A percentile compares a stretch with the other conserved stretches of the same genome.
Conservation (phyloP, 257 asterid species). For the Nicotiana noctiflora region DNA sequence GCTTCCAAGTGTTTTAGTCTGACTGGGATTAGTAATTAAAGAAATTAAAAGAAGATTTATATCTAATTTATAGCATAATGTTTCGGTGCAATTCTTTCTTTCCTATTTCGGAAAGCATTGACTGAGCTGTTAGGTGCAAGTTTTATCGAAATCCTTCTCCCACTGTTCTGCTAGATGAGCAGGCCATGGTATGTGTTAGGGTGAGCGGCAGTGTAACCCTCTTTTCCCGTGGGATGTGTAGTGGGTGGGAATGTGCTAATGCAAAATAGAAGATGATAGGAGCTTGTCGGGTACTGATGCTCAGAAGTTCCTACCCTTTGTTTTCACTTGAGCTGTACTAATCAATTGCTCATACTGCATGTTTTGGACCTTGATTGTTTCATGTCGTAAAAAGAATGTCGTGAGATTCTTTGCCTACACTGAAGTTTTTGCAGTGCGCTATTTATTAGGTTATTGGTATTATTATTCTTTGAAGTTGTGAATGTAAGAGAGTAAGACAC, state of each 20-base stretch:
- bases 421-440: neutral
- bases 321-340: neutral
- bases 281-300: neutral
- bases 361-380: neutral
- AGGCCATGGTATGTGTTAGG: neutral
- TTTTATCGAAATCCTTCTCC: neutral
- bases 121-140: neutral
- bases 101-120: neutral
- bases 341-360: neutral
- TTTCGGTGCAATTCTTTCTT: neutral
- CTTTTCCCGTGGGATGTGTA: neutral
- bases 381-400: neutral
- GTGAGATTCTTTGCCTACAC: neutral
- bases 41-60: conserved; percentile 1
- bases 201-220: neutral
- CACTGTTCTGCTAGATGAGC: neutral
- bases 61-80: neutral
- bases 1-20: neutral
- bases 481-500: neutral
- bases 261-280: neutral
- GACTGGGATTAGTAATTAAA: neutral
- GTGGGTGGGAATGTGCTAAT: neutral
- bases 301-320: neutral
- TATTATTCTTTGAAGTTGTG: neutral
- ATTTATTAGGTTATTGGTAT: neutral